A percentile compares a stretch with the other conserved stretches of the same genome.
These are phyloP conservation scores for Adiantum capillusveneris DNA, from an alignment of 75 land plant species.

Conservation along the genomic window DNA sequence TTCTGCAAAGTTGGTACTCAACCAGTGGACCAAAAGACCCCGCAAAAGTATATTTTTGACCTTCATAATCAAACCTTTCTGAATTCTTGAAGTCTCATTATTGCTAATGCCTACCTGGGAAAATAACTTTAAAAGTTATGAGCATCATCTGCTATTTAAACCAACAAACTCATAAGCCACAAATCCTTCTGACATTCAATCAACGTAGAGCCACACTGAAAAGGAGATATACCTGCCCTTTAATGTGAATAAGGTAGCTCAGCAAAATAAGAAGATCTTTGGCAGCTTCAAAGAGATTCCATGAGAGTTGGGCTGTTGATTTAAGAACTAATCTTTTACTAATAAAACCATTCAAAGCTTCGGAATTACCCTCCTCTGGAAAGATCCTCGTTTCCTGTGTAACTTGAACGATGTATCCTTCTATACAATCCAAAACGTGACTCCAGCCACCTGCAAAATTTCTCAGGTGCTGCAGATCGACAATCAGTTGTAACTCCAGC, in stretches of 20 bases:
- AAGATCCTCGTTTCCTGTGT: slow-evolving; percentile 19
- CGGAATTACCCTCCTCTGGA: slow-evolving; percentile 18
- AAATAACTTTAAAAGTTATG: too few species aligned
- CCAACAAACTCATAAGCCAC: too few species aligned
- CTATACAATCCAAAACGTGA: slow-evolving; percentile 49
- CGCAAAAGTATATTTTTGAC: slow-evolving; percentile 44
- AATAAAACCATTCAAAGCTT: not conserved
- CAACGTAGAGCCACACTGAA: too few species aligned
- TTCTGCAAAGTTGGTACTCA: slow-evolving; percentile 56
- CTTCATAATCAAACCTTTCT: slow-evolving; percentile 57
- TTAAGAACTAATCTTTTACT: slow-evolving; percentile 38
- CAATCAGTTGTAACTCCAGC: slow-evolving; percentile 53
- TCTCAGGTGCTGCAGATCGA: slow-evolving; percentile 43
- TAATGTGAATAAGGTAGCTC: slow-evolving; percentile 44
- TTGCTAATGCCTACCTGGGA: slow-evolving; percentile 49
- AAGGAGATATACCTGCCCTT: slow-evolving; percentile 55
- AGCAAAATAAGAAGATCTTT: slow-evolving; percentile 69
- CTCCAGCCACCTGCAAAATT: slow-evolving; percentile 54
- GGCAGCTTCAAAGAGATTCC: slow-evolving; percentile 74
- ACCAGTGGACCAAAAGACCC: slow-evolving; percentile 57
- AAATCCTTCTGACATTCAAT: too few species aligned
- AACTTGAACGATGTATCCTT: slow-evolving; percentile 42
- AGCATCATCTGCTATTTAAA: too few species aligned
- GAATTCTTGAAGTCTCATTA: slow-evolving; percentile 42
- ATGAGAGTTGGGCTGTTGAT: slow-evolving; percentile 64